Base-by-base conservation (phyloP, 75 land plant species). In the Chamaecyparis obtusa region DNA sequence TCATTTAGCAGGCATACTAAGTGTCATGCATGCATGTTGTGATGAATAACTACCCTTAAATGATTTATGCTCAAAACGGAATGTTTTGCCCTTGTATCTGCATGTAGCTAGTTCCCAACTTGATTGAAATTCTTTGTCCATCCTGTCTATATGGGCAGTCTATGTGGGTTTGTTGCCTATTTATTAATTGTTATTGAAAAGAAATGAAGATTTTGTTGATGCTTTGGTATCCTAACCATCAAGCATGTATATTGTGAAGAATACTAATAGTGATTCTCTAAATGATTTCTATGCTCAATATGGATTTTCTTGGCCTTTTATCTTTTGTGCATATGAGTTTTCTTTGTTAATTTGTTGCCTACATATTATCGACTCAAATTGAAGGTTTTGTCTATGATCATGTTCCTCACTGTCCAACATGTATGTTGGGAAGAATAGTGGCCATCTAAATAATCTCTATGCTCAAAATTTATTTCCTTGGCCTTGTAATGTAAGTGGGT, bases 401-500 rank as follows among this genome's bases (percentile, higher is more conserved):
- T 51, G 81, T 43, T 78, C 81, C 43, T 21, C 21, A 78, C 43
- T 78, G 44, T 14, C 44, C 39, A 39, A 13, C 46, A 21, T 78
- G 81, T 78, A 19, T 78, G 27, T 24, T 10, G 39, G 21, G 81
- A 78, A 78, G 43, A 78, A 41, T 35, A 78, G 43, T 78, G 81
- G 24, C 41, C 27, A 44, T 78, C 39, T 39, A 64, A 64, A 57
- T 24, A 27, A 4, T 60, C 5, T 60, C 43, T 37, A 37, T 39
- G 80, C 80, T 77, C 9, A 24, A 51, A 78, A 41, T 78, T 15
- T 19, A 78, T 8, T 78, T 81, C 11, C 24, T 46, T 35, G n/a
- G 86, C 30, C 43, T 21, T 87, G 49, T 87, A 17, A 43, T 86
- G 69, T 92, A 98, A 99, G 99, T 71, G 96, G 99, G 85, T 90